phyloP scores from a whole-genome alignment of 1,284 basidiomycete genomes.

The Pisolithus thermaeus region DNA sequence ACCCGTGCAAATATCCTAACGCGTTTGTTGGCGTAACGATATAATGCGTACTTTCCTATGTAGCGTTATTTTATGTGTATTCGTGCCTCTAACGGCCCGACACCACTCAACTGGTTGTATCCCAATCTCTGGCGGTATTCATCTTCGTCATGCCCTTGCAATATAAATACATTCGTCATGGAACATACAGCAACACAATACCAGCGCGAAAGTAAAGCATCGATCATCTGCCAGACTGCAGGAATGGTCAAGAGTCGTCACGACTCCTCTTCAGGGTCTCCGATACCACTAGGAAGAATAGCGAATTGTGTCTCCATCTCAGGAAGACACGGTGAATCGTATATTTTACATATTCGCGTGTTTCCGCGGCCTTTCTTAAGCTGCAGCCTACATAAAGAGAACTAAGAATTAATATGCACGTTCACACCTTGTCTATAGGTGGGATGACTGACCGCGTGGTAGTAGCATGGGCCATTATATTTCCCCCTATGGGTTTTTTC shows the following conservation, averaged over 20 bases:
- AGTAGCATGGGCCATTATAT: constrained; percentile 95
- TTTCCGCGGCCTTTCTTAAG: constrained; percentile 92
- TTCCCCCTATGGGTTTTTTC: constrained; percentile 97
- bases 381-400: constrained; percentile 55
- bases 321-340: constrained; percentile 96
- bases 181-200: constrained; percentile 3
- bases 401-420: constrained; percentile 1
- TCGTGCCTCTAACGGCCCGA: neutral
- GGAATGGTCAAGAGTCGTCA: constrained; percentile 13
- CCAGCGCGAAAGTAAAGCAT: neutral
- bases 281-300: constrained; percentile 85
- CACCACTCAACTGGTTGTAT: constrained; percentile 30
- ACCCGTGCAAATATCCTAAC: constrained; percentile 88
- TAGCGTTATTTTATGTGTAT: constrained; percentile 1
- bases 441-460: constrained; percentile 69
- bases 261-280: constrained; percentile 85
- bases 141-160: constrained; percentile 1
- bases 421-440: constrained; percentile 2
- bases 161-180: constrained; percentile 6
- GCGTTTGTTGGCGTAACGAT: constrained; percentile 62
- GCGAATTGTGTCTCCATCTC: constrained; percentile 96
- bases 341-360: constrained; percentile 94
- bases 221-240: neutral
- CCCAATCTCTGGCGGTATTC: constrained; percentile 1
- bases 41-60: neutral